Evolutionary conservation across 2,329 filamentous ascomycete species (phyloP).

Genomic region (Epichloe festucae): DNA sequence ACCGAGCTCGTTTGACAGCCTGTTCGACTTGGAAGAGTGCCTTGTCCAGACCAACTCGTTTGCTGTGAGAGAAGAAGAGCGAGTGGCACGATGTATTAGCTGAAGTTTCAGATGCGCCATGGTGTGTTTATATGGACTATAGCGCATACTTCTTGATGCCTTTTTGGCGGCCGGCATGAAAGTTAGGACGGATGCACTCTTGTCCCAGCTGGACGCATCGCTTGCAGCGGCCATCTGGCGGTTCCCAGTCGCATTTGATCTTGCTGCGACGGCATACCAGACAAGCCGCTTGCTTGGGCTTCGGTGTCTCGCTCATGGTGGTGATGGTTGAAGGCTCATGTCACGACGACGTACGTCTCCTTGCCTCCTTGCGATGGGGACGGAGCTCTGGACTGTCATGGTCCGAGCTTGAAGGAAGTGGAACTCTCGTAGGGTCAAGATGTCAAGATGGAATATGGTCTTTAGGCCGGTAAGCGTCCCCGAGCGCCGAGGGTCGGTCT

Average conservation of each 20-base stretch:
- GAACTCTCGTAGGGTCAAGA: no score
- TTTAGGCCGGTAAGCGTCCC: no score
- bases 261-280: slow-evolving; percentile 54
- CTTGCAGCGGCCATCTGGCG: slow-evolving; percentile 41
- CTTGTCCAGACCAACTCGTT: slow-evolving; percentile 61
- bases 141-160: slow-evolving; percentile 58
- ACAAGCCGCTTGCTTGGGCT: slow-evolving; percentile 38
- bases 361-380: no score
- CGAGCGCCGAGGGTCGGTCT: no score
- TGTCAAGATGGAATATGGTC: no score
- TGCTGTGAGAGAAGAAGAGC: slow-evolving; percentile 34
- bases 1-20: slow-evolving; percentile 44
- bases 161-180: slow-evolving; percentile 60
- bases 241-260: slow-evolving; percentile 50
- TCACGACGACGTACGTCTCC: background rate
- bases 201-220: slow-evolving; percentile 43
- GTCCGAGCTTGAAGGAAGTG: no score
- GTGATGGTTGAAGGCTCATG: background rate
- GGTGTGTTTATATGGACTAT: no score
- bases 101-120: background rate
- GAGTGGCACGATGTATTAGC: background rate
- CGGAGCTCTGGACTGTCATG: no score
- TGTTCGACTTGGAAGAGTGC: slow-evolving; percentile 63
- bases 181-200: slow-evolving; percentile 58
- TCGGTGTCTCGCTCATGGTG: slow-evolving; percentile 11